Base-by-base conservation (phyloP, 768 basidiomycete genomes). In the Boletus insuetus region DNA sequence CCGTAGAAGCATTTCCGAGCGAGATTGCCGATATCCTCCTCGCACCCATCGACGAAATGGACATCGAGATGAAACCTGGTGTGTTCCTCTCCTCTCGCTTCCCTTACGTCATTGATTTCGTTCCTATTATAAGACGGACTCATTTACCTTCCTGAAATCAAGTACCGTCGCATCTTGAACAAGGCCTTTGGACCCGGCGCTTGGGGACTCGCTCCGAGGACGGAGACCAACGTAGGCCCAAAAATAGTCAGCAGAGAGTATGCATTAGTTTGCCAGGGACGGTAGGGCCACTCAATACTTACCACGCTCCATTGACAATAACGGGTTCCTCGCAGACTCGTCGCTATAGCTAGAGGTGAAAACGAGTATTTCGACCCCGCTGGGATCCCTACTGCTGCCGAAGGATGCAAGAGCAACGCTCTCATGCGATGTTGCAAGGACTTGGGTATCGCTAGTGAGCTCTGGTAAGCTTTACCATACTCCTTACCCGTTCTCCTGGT, bases 381-480 rank as follows among this genome's bases (percentile, higher is more conserved):
- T 1, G 93, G 94, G 14, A 85, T 98, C 47, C 83, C 96, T 2
- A 98, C 96, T 0, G 96, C 96, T 0, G 91, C 89, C 0, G 96
- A 98, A 69, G 93, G 87, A 0, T 92, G 89, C 75, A 98, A 98
- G 73, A 93, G 91, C 67, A 98, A 98, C 59, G 96, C 96, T 1
- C 77, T 98, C 31, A 97, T 98, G 95, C 79, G 96, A 32, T 98
- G 96, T 71, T 94, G 92, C 75, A 98, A 98, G 68, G 96, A 98
- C 67, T 75, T 98, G 39, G 96, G 96, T 12, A 80, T 98, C 61
- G 96, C 96, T 0, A 94, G 93, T 70, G 96, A 98, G 73, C 84
- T 98, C 22, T 98, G 96, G 94, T 94, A 61, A 57, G 80, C 3
- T 64, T 22, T 26, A 6, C 26, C 59, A n/a, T 8, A 20, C 16